phyloP scores from a whole-genome alignment of 2,329 filamentous ascomycete species.

The Delphinella strobiligena region DNA sequence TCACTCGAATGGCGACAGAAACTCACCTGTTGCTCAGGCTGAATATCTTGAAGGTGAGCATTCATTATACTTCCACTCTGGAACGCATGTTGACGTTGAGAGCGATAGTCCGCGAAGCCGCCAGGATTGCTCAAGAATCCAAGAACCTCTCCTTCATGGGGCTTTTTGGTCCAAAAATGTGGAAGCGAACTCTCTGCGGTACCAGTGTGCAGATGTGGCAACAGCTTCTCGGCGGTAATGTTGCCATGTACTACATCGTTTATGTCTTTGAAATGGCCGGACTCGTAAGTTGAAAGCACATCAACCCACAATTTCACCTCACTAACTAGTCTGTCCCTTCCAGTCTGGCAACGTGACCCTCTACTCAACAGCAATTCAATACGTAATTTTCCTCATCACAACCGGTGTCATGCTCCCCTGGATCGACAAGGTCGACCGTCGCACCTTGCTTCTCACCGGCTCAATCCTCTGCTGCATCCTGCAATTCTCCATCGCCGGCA shows the following conservation, averaged over 20 bases:
- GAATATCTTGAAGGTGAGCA: slow-evolving; percentile 30
- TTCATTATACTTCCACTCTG: too few species aligned
- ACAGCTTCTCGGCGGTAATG: slow-evolving; percentile 28
- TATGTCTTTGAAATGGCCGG: slow-evolving; percentile 50
- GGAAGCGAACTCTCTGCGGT: slow-evolving; percentile 44
- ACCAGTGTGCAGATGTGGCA: slow-evolving; percentile 47
- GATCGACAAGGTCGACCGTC: slow-evolving; percentile 26
- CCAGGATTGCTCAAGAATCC: slow-evolving; percentile 27
- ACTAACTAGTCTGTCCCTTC: background rate
- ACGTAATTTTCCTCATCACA: slow-evolving; percentile 30
- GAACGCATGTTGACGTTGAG: slow-evolving; percentile 1
- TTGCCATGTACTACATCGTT: slow-evolving; percentile 37
- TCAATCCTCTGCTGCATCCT: slow-evolving; percentile 30
- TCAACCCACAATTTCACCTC: slow-evolving; percentile 26
- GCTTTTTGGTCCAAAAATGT: slow-evolving; percentile 40
- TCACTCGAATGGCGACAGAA: slow-evolving; percentile 29
- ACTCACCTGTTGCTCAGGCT: slow-evolving; percentile 34
- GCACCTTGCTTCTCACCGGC: slow-evolving; percentile 28
- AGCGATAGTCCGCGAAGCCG: slow-evolving; percentile 22
- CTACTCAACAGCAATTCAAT: slow-evolving; percentile 26
- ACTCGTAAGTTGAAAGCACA: slow-evolving; percentile 39
- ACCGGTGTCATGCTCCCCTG: slow-evolving; percentile 26
- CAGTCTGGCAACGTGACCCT: slow-evolving; percentile 35
- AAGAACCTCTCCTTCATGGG: slow-evolving; percentile 26
- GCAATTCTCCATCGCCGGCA: slow-evolving; percentile 35